These are phyloP conservation scores for Cercis canadensis DNA, from an alignment of 306 rosid species.

Conservation along the genomic window DNA sequence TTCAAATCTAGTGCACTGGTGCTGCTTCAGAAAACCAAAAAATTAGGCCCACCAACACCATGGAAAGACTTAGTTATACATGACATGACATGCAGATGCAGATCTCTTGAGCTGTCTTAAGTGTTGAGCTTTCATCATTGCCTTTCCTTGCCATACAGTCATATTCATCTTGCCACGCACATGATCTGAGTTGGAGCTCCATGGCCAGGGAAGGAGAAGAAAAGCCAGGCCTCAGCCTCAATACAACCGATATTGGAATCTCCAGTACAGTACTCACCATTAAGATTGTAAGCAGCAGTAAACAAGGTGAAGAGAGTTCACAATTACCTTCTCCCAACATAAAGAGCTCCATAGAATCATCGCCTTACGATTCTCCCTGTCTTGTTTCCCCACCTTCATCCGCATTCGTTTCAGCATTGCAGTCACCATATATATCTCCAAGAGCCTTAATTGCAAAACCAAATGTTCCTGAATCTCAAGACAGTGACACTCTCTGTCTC, in stretches of 20 bases:
- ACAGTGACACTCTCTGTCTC: not conserved
- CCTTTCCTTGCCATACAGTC: too few species aligned
- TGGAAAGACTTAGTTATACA: too few species aligned
- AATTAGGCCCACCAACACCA: too few species aligned
- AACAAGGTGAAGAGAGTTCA: constrained; percentile 34
- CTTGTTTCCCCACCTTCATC: constrained; percentile 92
- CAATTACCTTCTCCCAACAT: constrained; percentile 50
- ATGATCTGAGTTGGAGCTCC: not conserved
- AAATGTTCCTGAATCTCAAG: not conserved
- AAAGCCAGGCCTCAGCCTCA: not conserved
- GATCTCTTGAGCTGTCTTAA: too few species aligned
- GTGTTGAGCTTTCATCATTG: not conserved
- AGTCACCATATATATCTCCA: constrained; percentile 90
- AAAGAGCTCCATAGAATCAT: constrained; percentile 55
- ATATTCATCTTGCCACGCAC: too few species aligned
- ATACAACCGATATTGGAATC: constrained; percentile 23
- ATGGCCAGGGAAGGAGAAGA: constrained; percentile 51
- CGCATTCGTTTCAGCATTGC: constrained; percentile 93
- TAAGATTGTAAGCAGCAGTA: constrained; percentile 49
- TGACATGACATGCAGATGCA: too few species aligned
- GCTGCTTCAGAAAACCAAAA: too few species aligned
- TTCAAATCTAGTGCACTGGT: too few species aligned
- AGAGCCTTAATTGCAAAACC: constrained; percentile 56
- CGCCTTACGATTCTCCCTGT: constrained; percentile 73
- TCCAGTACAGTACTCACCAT: constrained; percentile 55